A percentile compares a stretch with the other conserved stretches of the same genome.
These are phyloP conservation scores for Candida pseudoviswanathii DNA, from an alignment of 1,139 yeast species.

Conservation along the genomic window DNA sequence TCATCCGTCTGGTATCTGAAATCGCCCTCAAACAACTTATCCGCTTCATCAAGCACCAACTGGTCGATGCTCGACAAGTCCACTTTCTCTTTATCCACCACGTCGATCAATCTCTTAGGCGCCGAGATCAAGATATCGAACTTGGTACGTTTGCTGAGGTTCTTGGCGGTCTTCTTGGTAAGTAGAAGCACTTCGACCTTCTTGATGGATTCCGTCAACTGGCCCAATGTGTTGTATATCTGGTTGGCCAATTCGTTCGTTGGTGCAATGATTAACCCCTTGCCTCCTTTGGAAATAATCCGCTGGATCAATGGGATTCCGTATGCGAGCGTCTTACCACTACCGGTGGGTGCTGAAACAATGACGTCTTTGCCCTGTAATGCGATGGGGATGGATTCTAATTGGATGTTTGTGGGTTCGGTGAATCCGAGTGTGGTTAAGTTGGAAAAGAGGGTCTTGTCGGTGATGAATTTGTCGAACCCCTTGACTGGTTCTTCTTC, in stretches of 20 bases:
- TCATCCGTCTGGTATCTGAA: slow-evolving; percentile 92
- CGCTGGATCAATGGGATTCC: slow-evolving; percentile 76
- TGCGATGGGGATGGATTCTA: slow-evolving; percentile 77
- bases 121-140: slow-evolving; percentile 85
- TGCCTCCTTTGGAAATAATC: slow-evolving; percentile 23
- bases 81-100: slow-evolving; percentile 59
- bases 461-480: slow-evolving; percentile 72
- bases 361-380: slow-evolving; percentile 67
- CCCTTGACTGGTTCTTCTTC: slow-evolving; percentile 57
- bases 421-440: slow-evolving; percentile 69
- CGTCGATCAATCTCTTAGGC: slow-evolving; percentile 83
- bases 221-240: slow-evolving; percentile 69
- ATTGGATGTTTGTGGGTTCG: slow-evolving; percentile 90
- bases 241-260: slow-evolving; percentile 85
- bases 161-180: slow-evolving; percentile 74
- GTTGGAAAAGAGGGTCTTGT: slow-evolving; percentile 63
- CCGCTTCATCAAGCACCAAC: slow-evolving; percentile 93
- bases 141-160: slow-evolving; percentile 62
- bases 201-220: slow-evolving; percentile 54
- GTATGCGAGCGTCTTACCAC: slow-evolving; percentile 91
- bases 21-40: slow-evolving; percentile 86
- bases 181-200: slow-evolving; percentile 67
- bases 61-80: slow-evolving; percentile 69
- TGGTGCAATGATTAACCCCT: slow-evolving; percentile 86
- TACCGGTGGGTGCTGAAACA: slow-evolving; percentile 94